A percentile compares a stretch with the other conserved stretches of the same genome.
Evolutionary conservation across 305 asterid genomes (phyloP).

Genomic region (Fraxinus latifolia): DNA sequence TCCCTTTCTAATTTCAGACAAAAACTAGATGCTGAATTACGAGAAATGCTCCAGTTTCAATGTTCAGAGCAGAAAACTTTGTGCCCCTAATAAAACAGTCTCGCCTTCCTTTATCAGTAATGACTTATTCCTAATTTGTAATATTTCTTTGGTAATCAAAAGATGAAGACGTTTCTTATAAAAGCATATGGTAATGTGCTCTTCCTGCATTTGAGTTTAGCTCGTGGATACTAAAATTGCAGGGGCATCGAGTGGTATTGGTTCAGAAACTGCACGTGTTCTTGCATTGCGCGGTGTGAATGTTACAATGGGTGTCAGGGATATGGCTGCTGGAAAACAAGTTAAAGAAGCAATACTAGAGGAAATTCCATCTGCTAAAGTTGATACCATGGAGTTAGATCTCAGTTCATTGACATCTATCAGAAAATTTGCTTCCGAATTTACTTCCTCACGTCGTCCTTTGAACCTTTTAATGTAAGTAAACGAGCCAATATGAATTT

Average conservation of each 20-base stretch:
- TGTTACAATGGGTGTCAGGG: conserved; percentile 71
- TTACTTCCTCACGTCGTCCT: conserved; percentile 52
- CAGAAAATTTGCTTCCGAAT: conserved; percentile 58
- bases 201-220: neutral
- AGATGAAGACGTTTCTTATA: neutral
- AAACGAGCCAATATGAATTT: neutral
- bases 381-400: conserved; percentile 74
- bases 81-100: neutral
- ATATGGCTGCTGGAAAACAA: conserved; percentile 48
- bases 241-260: conserved; percentile 93
- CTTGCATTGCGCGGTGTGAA: conserved; percentile 76
- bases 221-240: conserved; percentile 18
- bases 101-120: neutral
- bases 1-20: neutral
- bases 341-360: conserved; percentile 48
- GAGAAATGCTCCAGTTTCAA: neutral
- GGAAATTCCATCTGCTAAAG: conserved; percentile 60
- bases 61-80: neutral
- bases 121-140: neutral
- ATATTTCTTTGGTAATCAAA: neutral
- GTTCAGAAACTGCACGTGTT: conserved; percentile 79
- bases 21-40: neutral
- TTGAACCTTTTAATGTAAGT: conserved; percentile 77
- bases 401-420: conserved; percentile 74
- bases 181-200: neutral